A percentile compares a stretch with the other conserved stretches of the same genome.
These are phyloP conservation scores for Blastobotrys proliferans DNA, from an alignment of 1,139 yeast species.

Conservation along the genomic window DNA sequence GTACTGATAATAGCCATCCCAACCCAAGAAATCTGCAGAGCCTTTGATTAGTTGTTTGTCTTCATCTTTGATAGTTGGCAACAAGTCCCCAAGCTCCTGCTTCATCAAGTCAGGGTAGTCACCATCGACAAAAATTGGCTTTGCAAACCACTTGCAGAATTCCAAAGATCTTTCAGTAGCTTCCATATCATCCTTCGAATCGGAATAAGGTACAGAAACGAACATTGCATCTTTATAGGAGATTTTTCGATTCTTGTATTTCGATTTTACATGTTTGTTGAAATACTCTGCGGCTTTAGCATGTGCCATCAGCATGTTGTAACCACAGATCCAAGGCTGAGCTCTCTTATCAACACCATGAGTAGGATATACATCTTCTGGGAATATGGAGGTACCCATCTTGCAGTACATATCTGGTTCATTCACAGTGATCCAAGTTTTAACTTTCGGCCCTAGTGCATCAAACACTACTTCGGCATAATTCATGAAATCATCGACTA, in stretches of 20 bases:
- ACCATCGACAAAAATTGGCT: conserved; percentile 36
- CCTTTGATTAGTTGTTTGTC: conserved; percentile 29
- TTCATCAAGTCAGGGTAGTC: conserved; percentile 34
- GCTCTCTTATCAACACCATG: not conserved
- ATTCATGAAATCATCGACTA: conserved; percentile 36
- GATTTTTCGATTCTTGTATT: conserved; percentile 28
- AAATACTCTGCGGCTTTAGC: conserved; percentile 33
- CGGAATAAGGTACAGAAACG: conserved; percentile 18
- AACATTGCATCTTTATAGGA: conserved; percentile 25
- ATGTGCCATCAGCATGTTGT: conserved; percentile 34
- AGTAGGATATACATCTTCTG: not conserved
- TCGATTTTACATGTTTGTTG: conserved; percentile 32
- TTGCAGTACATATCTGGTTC: conserved; percentile 29
- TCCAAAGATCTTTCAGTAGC: conserved; percentile 35
- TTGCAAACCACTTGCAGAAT: conserved; percentile 32
- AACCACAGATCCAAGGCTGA: conserved; percentile 25
- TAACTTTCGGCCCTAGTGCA: conserved; percentile 37
- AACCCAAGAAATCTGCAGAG: conserved; percentile 36
- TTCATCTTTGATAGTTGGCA: conserved; percentile 31
- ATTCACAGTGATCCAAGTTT: conserved; percentile 34
- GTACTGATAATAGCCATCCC: conserved; percentile 38
- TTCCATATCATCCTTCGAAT: conserved; percentile 16
- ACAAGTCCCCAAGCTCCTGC: conserved; percentile 24
- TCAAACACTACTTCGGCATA: conserved; percentile 37
- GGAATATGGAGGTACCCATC: conserved; percentile 16